Conservation (phyloP, 176 grass and related monocot genomes). For the Musa schizocarpa region DNA sequence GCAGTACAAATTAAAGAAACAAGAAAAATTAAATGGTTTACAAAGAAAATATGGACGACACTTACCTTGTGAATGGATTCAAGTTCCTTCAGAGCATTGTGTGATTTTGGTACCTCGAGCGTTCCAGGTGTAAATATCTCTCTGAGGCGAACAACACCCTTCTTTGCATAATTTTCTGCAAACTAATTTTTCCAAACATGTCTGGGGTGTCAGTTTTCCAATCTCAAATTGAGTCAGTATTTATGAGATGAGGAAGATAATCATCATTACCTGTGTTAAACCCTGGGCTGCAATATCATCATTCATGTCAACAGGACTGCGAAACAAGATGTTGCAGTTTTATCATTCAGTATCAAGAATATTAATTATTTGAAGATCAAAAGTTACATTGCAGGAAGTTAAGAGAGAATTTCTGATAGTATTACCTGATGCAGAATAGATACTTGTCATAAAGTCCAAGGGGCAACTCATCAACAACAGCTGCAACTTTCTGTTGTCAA, state of each 20-base stretch:
- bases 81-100: constrained; percentile 86
- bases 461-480: constrained; percentile 74
- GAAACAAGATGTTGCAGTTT: constrained; percentile 23
- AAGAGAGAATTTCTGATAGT: not conserved
- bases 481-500: constrained; percentile 78
- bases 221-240: constrained; percentile 14
- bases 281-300: constrained; percentile 91
- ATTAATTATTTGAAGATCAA: constrained; percentile 5
- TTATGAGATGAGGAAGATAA: constrained; percentile 14
- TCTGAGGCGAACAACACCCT: constrained; percentile 72
- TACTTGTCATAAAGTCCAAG: constrained; percentile 85
- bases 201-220: constrained; percentile 13
- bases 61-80: constrained; percentile 98
- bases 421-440: constrained; percentile 80
- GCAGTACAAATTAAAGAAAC: not conserved
- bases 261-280: constrained; percentile 56
- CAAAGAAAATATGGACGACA: not conserved
- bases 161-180: constrained; percentile 94
- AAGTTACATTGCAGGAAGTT: constrained; percentile 6
- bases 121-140: constrained; percentile 95
- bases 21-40: not conserved
- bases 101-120: constrained; percentile 68
- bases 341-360: not conserved
- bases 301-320: constrained; percentile 71
- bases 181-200: constrained; percentile 40